Percentiles rank a stretch among this genome's conserved stretches.
Conservation (phyloP, 345 rosid species). For the Moricandia moricandioides region DNA sequence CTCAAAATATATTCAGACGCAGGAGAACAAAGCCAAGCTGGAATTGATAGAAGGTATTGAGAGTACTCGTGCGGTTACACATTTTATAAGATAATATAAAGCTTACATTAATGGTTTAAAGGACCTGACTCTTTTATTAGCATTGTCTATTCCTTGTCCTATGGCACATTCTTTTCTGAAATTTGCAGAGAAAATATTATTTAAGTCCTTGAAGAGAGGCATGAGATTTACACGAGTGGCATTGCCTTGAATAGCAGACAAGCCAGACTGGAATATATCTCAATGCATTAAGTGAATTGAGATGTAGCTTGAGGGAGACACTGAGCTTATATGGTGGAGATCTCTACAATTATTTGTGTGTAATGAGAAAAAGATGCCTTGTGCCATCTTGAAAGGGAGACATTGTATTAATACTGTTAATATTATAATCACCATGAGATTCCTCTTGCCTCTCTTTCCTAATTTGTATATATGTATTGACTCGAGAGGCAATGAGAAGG, state of each 20-base stretch:
- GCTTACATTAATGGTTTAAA: not conserved
- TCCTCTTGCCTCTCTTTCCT: conserved; percentile 1
- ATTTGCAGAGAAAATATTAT: not conserved
- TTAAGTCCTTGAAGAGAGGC: not conserved
- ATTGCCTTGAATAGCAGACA: conserved; percentile 17
- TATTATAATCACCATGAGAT: not conserved
- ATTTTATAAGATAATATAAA: not conserved
- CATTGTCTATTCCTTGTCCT: not conserved
- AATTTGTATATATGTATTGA: conserved; percentile 14
- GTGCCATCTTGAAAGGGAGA: not conserved
- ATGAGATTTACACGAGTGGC: conserved; percentile 24
- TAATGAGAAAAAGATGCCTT: not conserved
- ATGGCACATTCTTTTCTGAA: not conserved
- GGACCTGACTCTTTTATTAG: not conserved
- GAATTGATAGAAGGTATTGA: not conserved
- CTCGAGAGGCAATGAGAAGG: conserved; percentile 2
- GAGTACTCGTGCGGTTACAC: conserved; percentile 21
- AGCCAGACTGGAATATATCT: conserved; percentile 9
- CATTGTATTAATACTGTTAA: not conserved
- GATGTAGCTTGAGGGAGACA: conserved; percentile 13
- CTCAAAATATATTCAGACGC: not conserved
- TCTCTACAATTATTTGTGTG: not conserved
- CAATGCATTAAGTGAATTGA: conserved; percentile 1
- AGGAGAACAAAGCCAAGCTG: conserved; percentile 24
- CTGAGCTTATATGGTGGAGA: conserved; percentile 13